Percentiles rank a stretch among this genome's conserved stretches.
Evolutionary conservation across 148 eudicot genomes (phyloP).

Genomic region (Silene latifolia): DNA sequence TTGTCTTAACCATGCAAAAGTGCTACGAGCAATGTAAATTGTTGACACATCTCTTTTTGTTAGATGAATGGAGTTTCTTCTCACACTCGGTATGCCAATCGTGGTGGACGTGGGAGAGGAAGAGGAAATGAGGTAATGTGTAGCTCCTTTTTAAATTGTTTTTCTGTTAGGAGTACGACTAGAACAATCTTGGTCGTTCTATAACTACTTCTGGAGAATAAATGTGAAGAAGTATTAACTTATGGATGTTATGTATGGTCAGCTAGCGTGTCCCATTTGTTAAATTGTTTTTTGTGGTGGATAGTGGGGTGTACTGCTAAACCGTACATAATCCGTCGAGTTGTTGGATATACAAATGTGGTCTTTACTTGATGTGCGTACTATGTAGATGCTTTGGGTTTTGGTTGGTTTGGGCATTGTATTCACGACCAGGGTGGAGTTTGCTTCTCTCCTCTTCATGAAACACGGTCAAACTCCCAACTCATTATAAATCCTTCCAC

Average conservation of each 20-base stretch:
- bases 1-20: neutral
- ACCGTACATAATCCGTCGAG: neutral
- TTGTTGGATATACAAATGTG: neutral
- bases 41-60: conserved; percentile 13
- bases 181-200: neutral
- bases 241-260: neutral
- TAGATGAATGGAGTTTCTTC: conserved; percentile 39
- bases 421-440: neutral
- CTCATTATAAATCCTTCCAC: neutral
- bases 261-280: neutral
- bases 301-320: neutral
- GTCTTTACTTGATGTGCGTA: neutral
- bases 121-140: conserved; percentile 42
- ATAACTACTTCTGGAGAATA: neutral
- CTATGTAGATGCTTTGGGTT: neutral
- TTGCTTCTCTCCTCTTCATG: neutral
- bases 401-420: conserved; percentile 8
- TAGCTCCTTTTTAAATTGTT: neutral
- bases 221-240: neutral
- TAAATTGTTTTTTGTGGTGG: neutral
- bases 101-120: conserved; percentile 41
- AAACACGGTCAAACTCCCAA: neutral
- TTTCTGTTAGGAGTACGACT: neutral
- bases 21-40: neutral
- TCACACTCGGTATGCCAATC: conserved; percentile 27